Evolutionary conservation across 306 rosid genomes (phyloP).

Genomic region (Cicer judaicum): DNA sequence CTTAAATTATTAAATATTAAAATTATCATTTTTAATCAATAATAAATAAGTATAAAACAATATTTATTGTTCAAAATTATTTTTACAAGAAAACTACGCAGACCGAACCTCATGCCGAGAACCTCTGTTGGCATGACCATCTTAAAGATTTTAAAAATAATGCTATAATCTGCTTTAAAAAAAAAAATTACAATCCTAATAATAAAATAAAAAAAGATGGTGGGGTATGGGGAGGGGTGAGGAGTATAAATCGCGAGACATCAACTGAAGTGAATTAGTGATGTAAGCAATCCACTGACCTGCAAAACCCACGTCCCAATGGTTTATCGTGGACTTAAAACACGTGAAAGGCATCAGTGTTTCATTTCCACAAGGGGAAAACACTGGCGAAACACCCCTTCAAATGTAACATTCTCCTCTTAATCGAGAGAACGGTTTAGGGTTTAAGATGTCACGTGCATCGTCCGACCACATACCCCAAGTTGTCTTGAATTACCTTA

Average conservation of each 20-base stretch:
- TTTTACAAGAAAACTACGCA: too few relatives aligned
- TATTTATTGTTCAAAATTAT: too few relatives aligned
- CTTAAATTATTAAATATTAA: too few relatives aligned
- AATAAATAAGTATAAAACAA: too few relatives aligned
- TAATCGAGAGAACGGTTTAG: background rate
- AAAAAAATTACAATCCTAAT: too few relatives aligned
- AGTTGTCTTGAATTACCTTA: accelerated
- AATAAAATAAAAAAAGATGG: background rate
- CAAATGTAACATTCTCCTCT: too few relatives aligned
- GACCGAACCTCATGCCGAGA: too few relatives aligned
- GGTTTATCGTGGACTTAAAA: background rate
- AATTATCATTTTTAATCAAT: too few relatives aligned
- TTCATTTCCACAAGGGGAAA: background rate
- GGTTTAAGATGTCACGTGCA: background rate
- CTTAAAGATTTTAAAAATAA: too few relatives aligned
- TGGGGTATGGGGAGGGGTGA: constrained; percentile 3
- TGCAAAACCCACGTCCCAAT: background rate
- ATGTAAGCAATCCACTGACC: background rate
- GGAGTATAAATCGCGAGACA: background rate
- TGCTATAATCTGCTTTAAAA: too few relatives aligned
- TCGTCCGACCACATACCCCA: background rate
- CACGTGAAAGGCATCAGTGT: background rate
- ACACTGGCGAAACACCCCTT: background rate
- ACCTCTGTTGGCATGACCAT: too few relatives aligned
- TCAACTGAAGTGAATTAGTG: background rate